These are phyloP conservation scores for Stephanodiscus triporus DNA, from an alignment of 108 stramenopile species.

Conservation along the genomic window DNA sequence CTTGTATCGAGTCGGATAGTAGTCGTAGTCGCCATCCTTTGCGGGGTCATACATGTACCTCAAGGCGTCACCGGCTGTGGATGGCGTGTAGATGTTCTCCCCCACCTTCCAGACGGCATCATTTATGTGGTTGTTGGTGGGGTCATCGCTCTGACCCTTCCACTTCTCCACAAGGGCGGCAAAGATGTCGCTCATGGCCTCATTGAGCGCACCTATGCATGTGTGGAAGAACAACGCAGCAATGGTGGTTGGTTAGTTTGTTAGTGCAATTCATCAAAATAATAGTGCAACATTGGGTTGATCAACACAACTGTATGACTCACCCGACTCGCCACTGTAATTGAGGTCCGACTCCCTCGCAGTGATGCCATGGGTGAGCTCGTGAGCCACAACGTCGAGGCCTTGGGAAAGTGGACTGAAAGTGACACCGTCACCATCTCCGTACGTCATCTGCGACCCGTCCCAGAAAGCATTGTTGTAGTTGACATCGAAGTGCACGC, in stretches of 20 bases:
- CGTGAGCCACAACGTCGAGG: constrained; percentile 6
- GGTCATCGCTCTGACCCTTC: constrained; percentile 2
- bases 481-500: neutral
- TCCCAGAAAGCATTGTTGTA: constrained; percentile 19
- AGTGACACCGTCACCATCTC: constrained; percentile 12
- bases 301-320: neutral
- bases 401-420: neutral
- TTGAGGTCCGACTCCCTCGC: neutral
- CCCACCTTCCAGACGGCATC: neutral
- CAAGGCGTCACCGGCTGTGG: neutral
- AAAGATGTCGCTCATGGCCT: constrained; percentile 8
- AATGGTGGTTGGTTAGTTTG: neutral
- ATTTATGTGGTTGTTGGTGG: too few relatives aligned
- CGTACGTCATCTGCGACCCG: constrained; percentile 1
- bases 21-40: neutral
- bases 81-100: neutral
- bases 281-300: neutral
- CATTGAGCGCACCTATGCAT: neutral
- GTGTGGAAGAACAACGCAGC: neutral
- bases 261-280: neutral
- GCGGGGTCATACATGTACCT: constrained; percentile 2
- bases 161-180: neutral
- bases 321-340: neutral
- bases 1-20: constrained; percentile 19
- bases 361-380: constrained; percentile 10